Conservation (phyloP, 192 early-diverging fungal genomes). For the Globomyces pollinis-pini region DNA sequence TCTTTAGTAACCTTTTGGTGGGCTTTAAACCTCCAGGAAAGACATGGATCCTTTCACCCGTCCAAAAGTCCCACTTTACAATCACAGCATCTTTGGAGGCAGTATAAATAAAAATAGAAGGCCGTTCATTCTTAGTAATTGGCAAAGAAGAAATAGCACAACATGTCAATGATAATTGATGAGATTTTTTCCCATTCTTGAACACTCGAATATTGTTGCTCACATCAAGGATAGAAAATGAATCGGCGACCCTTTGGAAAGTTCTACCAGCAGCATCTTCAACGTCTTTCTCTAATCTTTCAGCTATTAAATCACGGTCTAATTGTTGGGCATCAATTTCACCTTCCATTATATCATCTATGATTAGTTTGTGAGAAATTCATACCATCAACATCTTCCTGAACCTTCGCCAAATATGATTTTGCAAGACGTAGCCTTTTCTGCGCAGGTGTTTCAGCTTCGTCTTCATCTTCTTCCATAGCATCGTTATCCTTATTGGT, state of each 20-base stretch:
- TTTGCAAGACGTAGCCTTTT: constrained; percentile 92
- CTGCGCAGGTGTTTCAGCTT: constrained; percentile 80
- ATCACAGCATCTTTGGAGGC: constrained; percentile 89
- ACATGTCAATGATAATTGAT: constrained; percentile 74
- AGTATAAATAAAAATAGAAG: constrained; percentile 60
- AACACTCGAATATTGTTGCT: constrained; percentile 20
- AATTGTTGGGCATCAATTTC: constrained; percentile 89
- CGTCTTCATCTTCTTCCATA: constrained; percentile 57
- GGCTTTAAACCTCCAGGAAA: constrained; percentile 71
- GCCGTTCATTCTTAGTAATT: neutral
- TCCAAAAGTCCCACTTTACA: constrained; percentile 78
- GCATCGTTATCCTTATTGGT: constrained; percentile 32
- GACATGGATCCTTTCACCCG: constrained; percentile 57
- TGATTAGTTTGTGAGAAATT: neutral
- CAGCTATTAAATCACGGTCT: constrained; percentile 87
- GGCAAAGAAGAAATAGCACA: constrained; percentile 43
- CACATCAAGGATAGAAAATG: constrained; percentile 28
- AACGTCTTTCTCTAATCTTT: constrained; percentile 73
- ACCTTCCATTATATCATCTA: constrained; percentile 39
- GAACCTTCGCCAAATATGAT: constrained; percentile 75
- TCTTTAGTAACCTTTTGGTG: constrained; percentile 39
- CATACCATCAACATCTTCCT: constrained; percentile 47
- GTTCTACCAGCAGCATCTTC: constrained; percentile 47
- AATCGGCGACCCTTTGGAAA: constrained; percentile 52
- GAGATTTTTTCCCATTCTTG: constrained; percentile 43